phyloP scores from a whole-genome alignment of 768 basidiomycete species.

The Cystofilobasidium macerans region DNA sequence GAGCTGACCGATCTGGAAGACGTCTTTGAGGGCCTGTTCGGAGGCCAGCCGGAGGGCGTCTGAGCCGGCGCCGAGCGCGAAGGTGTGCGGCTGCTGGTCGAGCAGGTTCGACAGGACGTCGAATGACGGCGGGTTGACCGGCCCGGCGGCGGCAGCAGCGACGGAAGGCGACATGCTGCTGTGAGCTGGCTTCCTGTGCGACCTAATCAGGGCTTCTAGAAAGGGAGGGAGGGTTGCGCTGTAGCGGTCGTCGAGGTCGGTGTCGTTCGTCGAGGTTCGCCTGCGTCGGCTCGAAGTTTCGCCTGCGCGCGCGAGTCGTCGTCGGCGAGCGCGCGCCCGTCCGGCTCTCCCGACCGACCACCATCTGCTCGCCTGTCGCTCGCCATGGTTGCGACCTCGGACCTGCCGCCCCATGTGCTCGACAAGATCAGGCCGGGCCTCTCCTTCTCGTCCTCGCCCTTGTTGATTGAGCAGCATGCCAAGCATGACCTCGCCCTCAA shows the following conservation, averaged over 20 bases:
- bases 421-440: slow-evolving; percentile 95
- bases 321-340: too few species aligned
- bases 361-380: slow-evolving; percentile 27
- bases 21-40: slow-evolving; percentile 34
- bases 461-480: slow-evolving; percentile 49
- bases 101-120: slow-evolving; percentile 28
- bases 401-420: slow-evolving; percentile 98
- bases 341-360: too few species aligned
- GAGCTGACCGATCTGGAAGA: slow-evolving; percentile 39
- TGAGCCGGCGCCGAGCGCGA: slow-evolving; percentile 32
- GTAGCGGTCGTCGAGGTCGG: too few species aligned
- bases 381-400: slow-evolving; percentile 84
- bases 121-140: slow-evolving; percentile 6
- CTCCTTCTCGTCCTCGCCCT: slow-evolving; percentile 84
- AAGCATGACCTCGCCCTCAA: neutral
- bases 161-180: neutral
- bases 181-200: too few species aligned
- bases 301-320: too few species aligned
- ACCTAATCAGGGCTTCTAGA: too few species aligned
- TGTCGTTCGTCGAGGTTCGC: too few species aligned
- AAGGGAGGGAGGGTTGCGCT: too few species aligned
- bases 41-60: slow-evolving; percentile 31
- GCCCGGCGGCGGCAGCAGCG: too few species aligned
- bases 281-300: too few species aligned
- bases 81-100: slow-evolving; percentile 29